phyloP scores from a whole-genome alignment of 441 rosid species.

The Hura crepitans region DNA sequence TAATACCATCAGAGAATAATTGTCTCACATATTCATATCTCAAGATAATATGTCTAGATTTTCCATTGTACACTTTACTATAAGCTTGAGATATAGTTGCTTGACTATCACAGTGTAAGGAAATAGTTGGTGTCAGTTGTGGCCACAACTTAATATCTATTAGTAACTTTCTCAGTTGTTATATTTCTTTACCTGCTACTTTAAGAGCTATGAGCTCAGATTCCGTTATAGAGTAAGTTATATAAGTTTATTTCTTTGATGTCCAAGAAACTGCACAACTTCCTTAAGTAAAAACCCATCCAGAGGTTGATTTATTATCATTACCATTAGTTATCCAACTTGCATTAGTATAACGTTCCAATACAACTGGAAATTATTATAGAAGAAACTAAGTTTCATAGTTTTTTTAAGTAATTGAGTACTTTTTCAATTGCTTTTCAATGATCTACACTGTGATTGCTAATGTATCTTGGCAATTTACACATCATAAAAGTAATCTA shows the following conservation, averaged over 20 bases:
- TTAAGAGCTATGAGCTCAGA: background rate
- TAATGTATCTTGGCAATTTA: background rate
- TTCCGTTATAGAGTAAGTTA: background rate
- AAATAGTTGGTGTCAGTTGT: no score
- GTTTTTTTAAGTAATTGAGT: background rate
- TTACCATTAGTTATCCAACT: background rate
- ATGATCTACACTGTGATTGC: background rate
- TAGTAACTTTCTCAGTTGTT: background rate
- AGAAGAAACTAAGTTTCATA: no score
- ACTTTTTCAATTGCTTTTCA: background rate
- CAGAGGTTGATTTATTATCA: background rate
- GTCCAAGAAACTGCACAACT: background rate
- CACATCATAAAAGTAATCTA: background rate
- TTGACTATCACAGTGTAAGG: background rate
- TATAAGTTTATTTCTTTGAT: constrained; percentile 6
- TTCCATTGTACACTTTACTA: background rate
- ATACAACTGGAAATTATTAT: background rate
- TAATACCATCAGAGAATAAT: background rate
- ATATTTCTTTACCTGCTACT: no score
- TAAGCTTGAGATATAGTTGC: background rate
- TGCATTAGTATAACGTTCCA: background rate
- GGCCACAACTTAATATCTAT: no score
- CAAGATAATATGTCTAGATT: background rate
- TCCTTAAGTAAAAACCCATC: background rate
- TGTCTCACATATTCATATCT: background rate